Percentiles rank a stretch among this genome's conserved stretches.
Evolutionary conservation across 148 eudicot genomes (phyloP).

Genomic region (Chenopodium berlandieri): DNA sequence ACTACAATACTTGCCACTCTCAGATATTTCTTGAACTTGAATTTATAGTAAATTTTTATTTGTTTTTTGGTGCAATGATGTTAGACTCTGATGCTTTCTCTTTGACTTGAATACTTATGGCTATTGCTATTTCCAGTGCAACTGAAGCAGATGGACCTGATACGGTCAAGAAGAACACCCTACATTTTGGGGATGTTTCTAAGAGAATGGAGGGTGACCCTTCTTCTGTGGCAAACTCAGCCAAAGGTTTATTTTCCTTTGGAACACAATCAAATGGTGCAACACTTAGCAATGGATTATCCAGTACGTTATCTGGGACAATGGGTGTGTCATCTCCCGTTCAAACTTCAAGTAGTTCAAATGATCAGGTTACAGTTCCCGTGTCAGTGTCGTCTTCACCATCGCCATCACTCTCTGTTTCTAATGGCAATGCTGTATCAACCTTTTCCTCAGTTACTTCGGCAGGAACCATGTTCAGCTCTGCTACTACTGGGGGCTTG

Average conservation of each 20-base stretch:
- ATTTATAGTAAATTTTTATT: too few relatives aligned
- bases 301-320: not conserved
- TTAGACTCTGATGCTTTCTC: not conserved
- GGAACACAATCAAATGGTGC: slow-evolving; percentile 27
- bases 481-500: slow-evolving; percentile 4
- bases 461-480: slow-evolving; percentile 18
- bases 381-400: slow-evolving; percentile 12
- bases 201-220: slow-evolving; percentile 26
- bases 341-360: slow-evolving; percentile 27
- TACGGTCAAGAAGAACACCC: slow-evolving; percentile 23
- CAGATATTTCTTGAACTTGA: not conserved
- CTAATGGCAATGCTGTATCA: slow-evolving; percentile 31
- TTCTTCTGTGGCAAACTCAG: slow-evolving; percentile 19
- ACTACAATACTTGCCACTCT: not conserved
- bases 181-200: slow-evolving; percentile 21
- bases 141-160: slow-evolving; percentile 26
- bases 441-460: slow-evolving; percentile 15
- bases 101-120: not conserved
- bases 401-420: slow-evolving; percentile 11
- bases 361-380: slow-evolving; percentile 21
- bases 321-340: slow-evolving; percentile 27
- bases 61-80: not conserved
- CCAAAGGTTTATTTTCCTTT: slow-evolving; percentile 28
- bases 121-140: slow-evolving; percentile 27
- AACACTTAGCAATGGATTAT: slow-evolving; percentile 30